These are phyloP conservation scores for Paspalum vaginatum DNA, from an alignment of 176 grass and related monocot genomes.

Conservation along the genomic window DNA sequence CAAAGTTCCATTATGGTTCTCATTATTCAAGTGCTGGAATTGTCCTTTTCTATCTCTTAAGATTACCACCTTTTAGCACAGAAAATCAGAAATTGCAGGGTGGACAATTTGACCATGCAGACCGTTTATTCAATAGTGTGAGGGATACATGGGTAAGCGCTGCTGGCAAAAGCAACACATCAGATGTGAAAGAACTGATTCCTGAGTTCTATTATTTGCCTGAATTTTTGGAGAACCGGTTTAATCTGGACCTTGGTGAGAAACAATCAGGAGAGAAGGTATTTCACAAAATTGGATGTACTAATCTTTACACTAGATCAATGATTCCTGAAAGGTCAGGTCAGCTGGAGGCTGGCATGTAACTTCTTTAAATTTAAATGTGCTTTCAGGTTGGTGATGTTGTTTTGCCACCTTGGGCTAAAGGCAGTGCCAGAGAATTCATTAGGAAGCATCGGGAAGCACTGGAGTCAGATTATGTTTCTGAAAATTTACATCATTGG, in stretches of 20 bases:
- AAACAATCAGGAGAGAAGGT: conserved; percentile 99
- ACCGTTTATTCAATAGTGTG: conserved; percentile 92
- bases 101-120: conserved; percentile 96
- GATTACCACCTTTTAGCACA: conserved; percentile 81
- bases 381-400: conserved; percentile 85
- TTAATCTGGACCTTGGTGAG: conserved; percentile 91
- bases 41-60: conserved; percentile 98
- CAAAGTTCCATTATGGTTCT: conserved; percentile 98
- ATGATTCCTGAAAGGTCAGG: not conserved
- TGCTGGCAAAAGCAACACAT: conserved; percentile 98
- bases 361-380: conserved; percentile 42
- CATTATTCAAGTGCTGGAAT: conserved; percentile 99
- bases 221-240: conserved; percentile 93
- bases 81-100: conserved; percentile 99
- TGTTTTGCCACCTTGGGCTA: conserved; percentile 94
- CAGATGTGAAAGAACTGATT: conserved; percentile 99
- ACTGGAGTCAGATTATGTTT: conserved; percentile 94
- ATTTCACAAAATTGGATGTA: conserved; percentile 10
- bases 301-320: conserved; percentile 29
- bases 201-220: conserved; percentile 99
- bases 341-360: conserved; percentile 28
- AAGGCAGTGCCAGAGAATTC: conserved; percentile 89
- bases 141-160: conserved; percentile 92
- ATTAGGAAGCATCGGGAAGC: conserved; percentile 96
- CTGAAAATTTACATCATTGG: conserved; percentile 99